Evolutionary conservation across 257 asterid species (phyloP).

Genomic region (Ehretia macrophylla): DNA sequence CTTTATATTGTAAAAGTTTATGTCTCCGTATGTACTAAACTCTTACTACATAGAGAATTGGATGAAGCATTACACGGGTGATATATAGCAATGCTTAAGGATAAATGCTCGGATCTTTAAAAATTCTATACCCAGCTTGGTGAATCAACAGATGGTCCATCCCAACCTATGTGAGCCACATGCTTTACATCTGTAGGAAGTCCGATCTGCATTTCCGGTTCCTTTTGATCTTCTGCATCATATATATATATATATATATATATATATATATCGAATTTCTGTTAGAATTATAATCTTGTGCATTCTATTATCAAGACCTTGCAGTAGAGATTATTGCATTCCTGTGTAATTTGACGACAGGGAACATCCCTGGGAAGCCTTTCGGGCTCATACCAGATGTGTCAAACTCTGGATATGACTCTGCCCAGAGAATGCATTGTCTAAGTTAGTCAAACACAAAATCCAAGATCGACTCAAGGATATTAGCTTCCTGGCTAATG

Average conservation of each 20-base stretch:
- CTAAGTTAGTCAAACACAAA: too few relatives aligned
- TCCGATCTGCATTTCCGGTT: constrained; percentile 75
- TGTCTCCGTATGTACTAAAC: neutral
- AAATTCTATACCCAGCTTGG: constrained; percentile 69
- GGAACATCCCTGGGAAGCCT: too few relatives aligned
- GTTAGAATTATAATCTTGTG: neutral
- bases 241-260: neutral
- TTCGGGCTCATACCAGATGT: too few relatives aligned
- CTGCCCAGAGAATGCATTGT: too few relatives aligned
- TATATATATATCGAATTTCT: neutral
- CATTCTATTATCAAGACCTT: neutral
- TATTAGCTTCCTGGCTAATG: too few relatives aligned
- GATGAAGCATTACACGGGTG: neutral
- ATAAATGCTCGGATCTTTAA: neutral
- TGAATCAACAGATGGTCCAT: constrained; percentile 64
- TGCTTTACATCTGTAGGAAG: constrained; percentile 98
- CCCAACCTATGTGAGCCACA: constrained; percentile 97
- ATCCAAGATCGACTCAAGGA: too few relatives aligned
- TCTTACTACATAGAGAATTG: neutral
- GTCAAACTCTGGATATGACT: too few relatives aligned
- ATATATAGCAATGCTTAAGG: neutral
- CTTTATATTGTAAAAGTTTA: too few relatives aligned
- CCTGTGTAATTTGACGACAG: too few relatives aligned
- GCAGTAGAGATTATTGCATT: too few relatives aligned
- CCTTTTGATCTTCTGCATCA: constrained; percentile 71